A percentile compares a stretch with the other conserved stretches of the same genome.
Evolutionary conservation across 176 grass and related monocot species (phyloP).

Genomic region (Bonia amplexicaulis): DNA sequence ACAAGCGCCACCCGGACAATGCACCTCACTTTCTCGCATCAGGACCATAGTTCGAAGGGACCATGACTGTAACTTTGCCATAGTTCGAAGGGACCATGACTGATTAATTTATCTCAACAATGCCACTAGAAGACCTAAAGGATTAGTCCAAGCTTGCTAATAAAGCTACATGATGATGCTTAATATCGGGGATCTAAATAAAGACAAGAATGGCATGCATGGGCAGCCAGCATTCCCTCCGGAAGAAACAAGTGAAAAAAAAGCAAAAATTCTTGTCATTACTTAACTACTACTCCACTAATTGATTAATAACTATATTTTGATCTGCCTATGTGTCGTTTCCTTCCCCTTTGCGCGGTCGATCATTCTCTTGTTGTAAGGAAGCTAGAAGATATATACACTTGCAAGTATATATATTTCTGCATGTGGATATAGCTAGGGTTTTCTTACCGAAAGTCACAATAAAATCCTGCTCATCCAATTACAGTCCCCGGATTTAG

Average conservation of each 20-base stretch:
- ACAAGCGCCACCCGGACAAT: neutral
- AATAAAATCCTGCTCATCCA: neutral
- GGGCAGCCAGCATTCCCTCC: neutral
- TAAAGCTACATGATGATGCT: slow-evolving; percentile 17
- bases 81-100: slow-evolving; percentile 2
- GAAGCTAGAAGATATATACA: neutral
- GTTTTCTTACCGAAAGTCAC: neutral
- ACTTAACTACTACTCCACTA: neutral
- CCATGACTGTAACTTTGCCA: slow-evolving; percentile 21
- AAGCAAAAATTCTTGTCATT: neutral
- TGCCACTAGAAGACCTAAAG: slow-evolving; percentile 8
- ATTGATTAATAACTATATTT: neutral
- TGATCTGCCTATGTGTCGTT: slow-evolving; percentile 6
- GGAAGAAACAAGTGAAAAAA: slow-evolving; percentile 4
- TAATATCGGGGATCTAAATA: slow-evolving; percentile 18
- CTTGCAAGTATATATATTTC: neutral
- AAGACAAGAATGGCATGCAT: slow-evolving; percentile 7
- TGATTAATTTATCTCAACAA: slow-evolving; percentile 22
- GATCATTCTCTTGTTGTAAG: neutral
- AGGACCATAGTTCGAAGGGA: slow-evolving; percentile 23
- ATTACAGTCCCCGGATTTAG: neutral
- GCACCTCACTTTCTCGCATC: neutral
- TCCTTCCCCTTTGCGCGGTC: neutral
- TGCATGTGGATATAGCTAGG: no score
- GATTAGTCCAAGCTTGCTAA: slow-evolving; percentile 5